Evolutionary conservation across 768 basidiomycete species (phyloP), one percentile per base, ranked within the genome.

Genomic region (Fibroporia radiculosa): DNA sequence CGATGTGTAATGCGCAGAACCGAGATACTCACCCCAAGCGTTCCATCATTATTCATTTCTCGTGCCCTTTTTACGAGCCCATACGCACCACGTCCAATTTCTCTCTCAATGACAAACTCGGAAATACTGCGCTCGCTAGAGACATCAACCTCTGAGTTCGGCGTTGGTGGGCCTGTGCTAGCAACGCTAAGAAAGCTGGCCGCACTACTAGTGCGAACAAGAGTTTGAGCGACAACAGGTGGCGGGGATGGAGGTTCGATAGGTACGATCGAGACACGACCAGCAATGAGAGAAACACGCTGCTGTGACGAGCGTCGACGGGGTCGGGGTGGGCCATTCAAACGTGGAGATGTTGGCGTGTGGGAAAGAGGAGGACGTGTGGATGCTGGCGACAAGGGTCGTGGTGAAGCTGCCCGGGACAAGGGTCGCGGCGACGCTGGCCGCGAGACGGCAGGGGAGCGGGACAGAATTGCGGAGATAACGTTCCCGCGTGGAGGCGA

Each of bases 51-150:
- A 28, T 71, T 74, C 52, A 83, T 83, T 58, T 93, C 88, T 50
- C 87, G 74, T 1, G 81, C 95, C 44, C 89, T 75, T 63, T 95
- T 93, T 29, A 99, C 95, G 33, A 97, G 71, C 2, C 95, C 95
- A 62, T 97, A 97, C 10, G 95, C 95, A 8, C 93, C 95, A 45
- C 90, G 76, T 12, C 95, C 95, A 20, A 93, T 88, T 58, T 95
- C 92, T 35, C 76, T 75, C 54, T 92, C 80, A 44, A 96, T 83
- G 18, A 83, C 74, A 59, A 87, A 96, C 55, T 92, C 85, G 4
- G 82, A 82, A 49, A 97, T 92, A 49, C 74, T 87, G 48, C 82
- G 75, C 26, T 78, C 75, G 35, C 84, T 66, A n/a, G 50, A 50
- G 8, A 52, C 42, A 68, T 63, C 48, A 72, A 78, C 48, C 71